Evolutionary conservation across 345 rosid genomes (phyloP).

Genomic region (Hirschfeldia incana): DNA sequence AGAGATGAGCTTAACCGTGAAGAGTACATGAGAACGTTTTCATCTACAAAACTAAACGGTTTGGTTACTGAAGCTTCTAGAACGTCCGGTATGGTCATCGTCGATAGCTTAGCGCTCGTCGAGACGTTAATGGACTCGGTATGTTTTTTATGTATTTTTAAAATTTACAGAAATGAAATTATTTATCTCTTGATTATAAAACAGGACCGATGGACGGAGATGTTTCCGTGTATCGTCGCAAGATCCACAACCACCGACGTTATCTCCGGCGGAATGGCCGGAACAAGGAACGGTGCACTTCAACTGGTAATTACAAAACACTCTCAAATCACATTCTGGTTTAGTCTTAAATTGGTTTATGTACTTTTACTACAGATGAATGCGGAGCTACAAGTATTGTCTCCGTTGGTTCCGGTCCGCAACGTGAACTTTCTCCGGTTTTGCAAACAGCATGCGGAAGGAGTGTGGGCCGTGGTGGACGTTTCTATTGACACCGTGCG

Average conservation of each 20-base stretch:
- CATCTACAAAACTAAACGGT: conserved; percentile 47
- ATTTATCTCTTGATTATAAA: not conserved
- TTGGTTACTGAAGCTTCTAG: conserved; percentile 59
- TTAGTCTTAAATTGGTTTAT: not conserved
- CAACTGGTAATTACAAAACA: conserved; percentile 50
- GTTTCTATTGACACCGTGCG: conserved; percentile 53
- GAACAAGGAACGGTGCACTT: conserved; percentile 59
- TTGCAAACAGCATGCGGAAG: conserved; percentile 70
- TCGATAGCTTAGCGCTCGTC: conserved; percentile 58
- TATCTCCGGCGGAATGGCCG: conserved; percentile 53
- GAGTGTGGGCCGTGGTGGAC: conserved; percentile 81
- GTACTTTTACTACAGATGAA: conserved; percentile 44
- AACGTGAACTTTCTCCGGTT: conserved; percentile 64
- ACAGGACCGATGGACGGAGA: conserved; percentile 67
- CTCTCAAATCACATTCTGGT: conserved; percentile 5
- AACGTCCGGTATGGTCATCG: conserved; percentile 51
- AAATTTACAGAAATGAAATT: not conserved
- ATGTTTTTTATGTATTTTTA: conserved; percentile 11
- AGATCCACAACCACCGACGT: conserved; percentile 53
- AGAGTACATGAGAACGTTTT: conserved; percentile 56
- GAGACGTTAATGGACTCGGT: conserved; percentile 78
- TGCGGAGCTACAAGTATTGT: conserved; percentile 70
- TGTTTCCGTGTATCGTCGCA: conserved; percentile 64
- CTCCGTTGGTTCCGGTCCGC: conserved; percentile 66
- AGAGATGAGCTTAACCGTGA: conserved; percentile 60